phyloP scores from a whole-genome alignment of 2,329 filamentous ascomycete genomes.

The Colletotrichum sp. region DNA sequence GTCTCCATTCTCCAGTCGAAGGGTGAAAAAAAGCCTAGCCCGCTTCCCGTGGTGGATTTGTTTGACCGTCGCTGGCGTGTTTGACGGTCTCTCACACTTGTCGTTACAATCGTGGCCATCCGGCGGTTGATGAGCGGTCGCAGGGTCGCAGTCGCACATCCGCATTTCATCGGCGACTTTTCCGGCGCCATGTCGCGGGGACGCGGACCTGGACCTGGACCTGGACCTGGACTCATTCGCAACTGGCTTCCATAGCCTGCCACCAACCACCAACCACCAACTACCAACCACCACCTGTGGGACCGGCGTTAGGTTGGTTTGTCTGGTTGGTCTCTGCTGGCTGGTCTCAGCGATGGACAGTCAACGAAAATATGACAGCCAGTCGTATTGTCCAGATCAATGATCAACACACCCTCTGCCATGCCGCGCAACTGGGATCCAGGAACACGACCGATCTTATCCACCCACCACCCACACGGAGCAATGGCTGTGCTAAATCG shows the following conservation, averaged over 20 bases:
- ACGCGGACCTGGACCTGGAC: not conserved
- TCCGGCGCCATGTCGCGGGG: not conserved
- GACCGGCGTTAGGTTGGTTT: not conserved
- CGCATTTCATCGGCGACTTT: not conserved
- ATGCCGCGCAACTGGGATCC: conserved; percentile 3
- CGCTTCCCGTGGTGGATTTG: not conserved
- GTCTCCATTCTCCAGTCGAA: not conserved
- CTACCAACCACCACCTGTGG: not conserved
- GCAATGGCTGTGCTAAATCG: conserved; percentile 15
- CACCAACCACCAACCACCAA: not conserved
- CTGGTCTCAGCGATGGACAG: not conserved
- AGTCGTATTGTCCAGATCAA: not conserved
- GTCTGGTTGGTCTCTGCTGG: not conserved
- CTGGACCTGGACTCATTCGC: not conserved
- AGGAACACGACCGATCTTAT: conserved; percentile 8
- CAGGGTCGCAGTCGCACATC: not conserved
- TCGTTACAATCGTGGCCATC: conserved; percentile 1
- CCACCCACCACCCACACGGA: conserved; percentile 1
- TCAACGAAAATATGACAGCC: not conserved
- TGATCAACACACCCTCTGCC: not conserved
- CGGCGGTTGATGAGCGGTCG: conserved; percentile 5
- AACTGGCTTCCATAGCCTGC: not conserved
- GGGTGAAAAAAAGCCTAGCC: not conserved
- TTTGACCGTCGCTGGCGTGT: not conserved
- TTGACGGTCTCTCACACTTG: not conserved